These are phyloP conservation scores for Quercus rubra DNA, from an alignment of 306 rosid genomes.

Conservation along the genomic window DNA sequence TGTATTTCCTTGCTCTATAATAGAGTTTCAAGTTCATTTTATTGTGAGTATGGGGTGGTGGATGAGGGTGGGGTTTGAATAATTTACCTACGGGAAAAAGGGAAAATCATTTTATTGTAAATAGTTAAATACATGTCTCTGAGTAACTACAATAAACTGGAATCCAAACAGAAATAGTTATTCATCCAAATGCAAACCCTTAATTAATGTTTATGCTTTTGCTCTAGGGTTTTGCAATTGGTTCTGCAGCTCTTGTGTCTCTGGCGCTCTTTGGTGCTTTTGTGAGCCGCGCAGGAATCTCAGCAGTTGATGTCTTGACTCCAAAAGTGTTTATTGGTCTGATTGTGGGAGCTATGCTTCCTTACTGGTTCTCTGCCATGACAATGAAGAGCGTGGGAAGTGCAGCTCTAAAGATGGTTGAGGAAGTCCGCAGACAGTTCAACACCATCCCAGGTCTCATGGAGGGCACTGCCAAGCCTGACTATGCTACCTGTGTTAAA, in stretches of 20 bases:
- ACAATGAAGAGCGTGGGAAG: constrained; percentile 99
- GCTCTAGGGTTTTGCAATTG: constrained; percentile 85
- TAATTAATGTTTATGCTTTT: background rate
- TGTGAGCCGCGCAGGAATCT: constrained; percentile 80
- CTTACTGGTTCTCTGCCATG: constrained; percentile 99
- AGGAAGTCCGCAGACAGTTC: constrained; percentile 96
- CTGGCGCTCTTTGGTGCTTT: constrained; percentile 98
- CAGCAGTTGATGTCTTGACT: constrained; percentile 77
- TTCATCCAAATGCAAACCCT: background rate
- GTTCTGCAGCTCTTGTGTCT: constrained; percentile 96
- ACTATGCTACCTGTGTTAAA: constrained; percentile 90
- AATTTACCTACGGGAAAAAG: too few relatives aligned
- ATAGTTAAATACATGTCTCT: background rate
- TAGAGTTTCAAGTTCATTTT: too few relatives aligned
- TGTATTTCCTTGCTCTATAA: background rate
- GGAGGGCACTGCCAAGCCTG: constrained; percentile 93
- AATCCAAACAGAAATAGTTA: background rate
- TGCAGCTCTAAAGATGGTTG: constrained; percentile 97
- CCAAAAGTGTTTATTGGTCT: constrained; percentile 92
- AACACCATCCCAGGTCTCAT: constrained; percentile 86
- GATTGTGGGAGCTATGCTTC: constrained; percentile 94
- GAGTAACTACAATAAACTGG: background rate
- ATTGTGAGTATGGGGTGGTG: too few relatives aligned
- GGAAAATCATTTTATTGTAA: background rate
- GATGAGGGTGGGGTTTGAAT: too few relatives aligned